Evolutionary conservation across 2,329 filamentous ascomycete species (phyloP).

Genomic region (Chrysosphaeria jannelii): DNA sequence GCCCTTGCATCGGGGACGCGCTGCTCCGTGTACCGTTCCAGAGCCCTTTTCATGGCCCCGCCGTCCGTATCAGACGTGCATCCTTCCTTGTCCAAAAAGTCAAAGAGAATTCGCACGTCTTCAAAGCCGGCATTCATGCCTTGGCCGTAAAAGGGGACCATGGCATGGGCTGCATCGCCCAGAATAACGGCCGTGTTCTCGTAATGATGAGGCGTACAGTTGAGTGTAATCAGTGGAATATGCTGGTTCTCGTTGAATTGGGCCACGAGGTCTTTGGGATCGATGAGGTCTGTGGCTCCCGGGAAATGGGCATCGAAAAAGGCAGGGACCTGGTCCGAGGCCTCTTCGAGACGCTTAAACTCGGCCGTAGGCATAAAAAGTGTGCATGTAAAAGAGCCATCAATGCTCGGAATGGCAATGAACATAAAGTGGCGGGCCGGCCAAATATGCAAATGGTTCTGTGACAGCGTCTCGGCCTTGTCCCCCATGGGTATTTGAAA

Average conservation of each 20-base stretch:
- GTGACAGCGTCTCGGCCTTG: slow-evolving; percentile 31
- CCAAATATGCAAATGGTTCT: slow-evolving; percentile 93
- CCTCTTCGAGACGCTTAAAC: slow-evolving; percentile 35
- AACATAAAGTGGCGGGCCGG: slow-evolving; percentile 90
- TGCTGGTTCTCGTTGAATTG: slow-evolving; percentile 68
- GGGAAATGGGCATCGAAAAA: slow-evolving; percentile 75
- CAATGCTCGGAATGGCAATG: slow-evolving; percentile 67
- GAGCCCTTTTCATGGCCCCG: slow-evolving; percentile 30
- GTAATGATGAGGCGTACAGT: slow-evolving; percentile 72
- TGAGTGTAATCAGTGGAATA: slow-evolving; percentile 75
- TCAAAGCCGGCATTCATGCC: slow-evolving; percentile 94
- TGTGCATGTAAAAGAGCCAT: slow-evolving; percentile 84
- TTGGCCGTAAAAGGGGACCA: slow-evolving; percentile 96
- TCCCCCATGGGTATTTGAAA: slow-evolving; percentile 38
- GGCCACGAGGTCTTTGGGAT: slow-evolving; percentile 30
- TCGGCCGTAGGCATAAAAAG: slow-evolving; percentile 53
- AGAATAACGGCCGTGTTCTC: slow-evolving; percentile 50
- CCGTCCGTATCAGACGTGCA: slow-evolving; percentile 22
- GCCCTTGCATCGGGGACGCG: slow-evolving; percentile 55
- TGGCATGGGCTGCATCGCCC: slow-evolving; percentile 85
- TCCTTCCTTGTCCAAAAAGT: slow-evolving; percentile 40
- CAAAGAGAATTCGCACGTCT: slow-evolving; percentile 71
- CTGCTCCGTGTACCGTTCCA: slow-evolving; percentile 44
- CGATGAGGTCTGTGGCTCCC: slow-evolving; percentile 46
- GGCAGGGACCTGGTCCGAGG: slow-evolving; percentile 20